Evolutionary conservation across 106 monocot species (phyloP).

Genomic region (Phalaenopsis equestris): DNA sequence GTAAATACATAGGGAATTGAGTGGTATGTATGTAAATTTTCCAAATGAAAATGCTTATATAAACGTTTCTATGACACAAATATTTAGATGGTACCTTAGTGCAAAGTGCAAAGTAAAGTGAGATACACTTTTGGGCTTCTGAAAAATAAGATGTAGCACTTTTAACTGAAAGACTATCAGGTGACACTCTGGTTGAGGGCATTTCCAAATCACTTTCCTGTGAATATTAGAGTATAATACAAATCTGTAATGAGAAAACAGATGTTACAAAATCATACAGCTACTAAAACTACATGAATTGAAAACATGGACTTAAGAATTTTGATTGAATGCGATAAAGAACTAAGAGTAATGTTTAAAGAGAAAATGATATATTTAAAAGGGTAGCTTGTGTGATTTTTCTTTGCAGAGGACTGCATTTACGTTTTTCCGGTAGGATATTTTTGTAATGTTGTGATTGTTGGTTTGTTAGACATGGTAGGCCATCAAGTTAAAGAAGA

Average conservation of each 20-base stretch:
- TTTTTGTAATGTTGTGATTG: too few species aligned
- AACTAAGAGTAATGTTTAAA: background rate
- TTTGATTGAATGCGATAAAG: background rate
- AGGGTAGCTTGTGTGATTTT: too few species aligned
- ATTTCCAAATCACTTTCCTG: constrained; percentile 46
- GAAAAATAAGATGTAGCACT: constrained; percentile 26
- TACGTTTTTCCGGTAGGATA: too few species aligned
- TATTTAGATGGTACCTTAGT: constrained; percentile 45
- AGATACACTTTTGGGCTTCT: constrained; percentile 72
- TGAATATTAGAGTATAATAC: constrained; percentile 6
- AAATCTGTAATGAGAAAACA: background rate
- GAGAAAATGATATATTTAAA: too few species aligned
- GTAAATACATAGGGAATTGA: too few species aligned
- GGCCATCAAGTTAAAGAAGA: too few species aligned
- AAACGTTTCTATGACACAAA: background rate
- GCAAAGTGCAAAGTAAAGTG: constrained; percentile 96
- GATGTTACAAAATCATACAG: background rate
- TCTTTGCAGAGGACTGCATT: too few species aligned
- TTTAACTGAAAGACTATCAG: constrained; percentile 19
- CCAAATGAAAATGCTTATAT: background rate
- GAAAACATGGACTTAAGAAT: background rate
- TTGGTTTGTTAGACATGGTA: too few species aligned
- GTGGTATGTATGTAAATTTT: too few species aligned
- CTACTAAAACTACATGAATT: background rate
- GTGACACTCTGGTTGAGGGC: constrained; percentile 16